Conservation (phyloP, 768 basidiomycete species). For the Leccinum aurantiacum region DNA sequence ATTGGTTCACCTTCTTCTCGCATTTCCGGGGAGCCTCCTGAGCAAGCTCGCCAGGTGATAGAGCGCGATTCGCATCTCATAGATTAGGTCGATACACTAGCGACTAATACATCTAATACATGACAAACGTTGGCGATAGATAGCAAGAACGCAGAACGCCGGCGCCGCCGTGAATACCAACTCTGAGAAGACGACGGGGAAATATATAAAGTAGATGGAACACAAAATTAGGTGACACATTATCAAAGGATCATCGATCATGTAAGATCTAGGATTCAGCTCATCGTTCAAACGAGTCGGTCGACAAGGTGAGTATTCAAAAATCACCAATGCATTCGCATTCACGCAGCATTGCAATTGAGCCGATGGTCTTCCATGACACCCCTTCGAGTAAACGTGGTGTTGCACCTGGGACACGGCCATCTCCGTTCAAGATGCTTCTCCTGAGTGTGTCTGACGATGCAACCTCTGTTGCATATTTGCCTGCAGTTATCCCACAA, state of each 20-base stretch:
- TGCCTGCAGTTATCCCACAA: slow-evolving; percentile 20
- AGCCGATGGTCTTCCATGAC: slow-evolving; percentile 16
- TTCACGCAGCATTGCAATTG: slow-evolving; percentile 6
- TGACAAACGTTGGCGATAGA: not conserved
- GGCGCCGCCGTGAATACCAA: not conserved
- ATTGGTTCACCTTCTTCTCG: not conserved
- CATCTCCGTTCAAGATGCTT: slow-evolving; percentile 22
- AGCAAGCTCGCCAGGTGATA: not conserved
- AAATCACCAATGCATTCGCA: not conserved
- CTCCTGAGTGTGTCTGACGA: slow-evolving; percentile 27
- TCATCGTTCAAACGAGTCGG: not conserved
- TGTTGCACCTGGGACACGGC: slow-evolving; percentile 21
- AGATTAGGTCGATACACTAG: not conserved
- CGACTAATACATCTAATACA: not conserved
- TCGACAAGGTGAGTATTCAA: not conserved
- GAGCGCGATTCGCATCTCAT: not conserved
- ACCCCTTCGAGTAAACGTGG: slow-evolving; percentile 20
- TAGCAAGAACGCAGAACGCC: not conserved
- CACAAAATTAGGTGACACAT: not conserved
- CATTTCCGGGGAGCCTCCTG: not conserved
- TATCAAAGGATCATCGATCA: not conserved
- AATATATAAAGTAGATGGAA: not conserved
- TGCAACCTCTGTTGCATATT: slow-evolving; percentile 4
- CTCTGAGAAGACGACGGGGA: not conserved
- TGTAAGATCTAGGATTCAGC: slow-evolving; percentile 1